These are phyloP conservation scores for Aristolochia contorta DNA, from an alignment of 164 flowering plant genomes.

Conservation along the genomic window DNA sequence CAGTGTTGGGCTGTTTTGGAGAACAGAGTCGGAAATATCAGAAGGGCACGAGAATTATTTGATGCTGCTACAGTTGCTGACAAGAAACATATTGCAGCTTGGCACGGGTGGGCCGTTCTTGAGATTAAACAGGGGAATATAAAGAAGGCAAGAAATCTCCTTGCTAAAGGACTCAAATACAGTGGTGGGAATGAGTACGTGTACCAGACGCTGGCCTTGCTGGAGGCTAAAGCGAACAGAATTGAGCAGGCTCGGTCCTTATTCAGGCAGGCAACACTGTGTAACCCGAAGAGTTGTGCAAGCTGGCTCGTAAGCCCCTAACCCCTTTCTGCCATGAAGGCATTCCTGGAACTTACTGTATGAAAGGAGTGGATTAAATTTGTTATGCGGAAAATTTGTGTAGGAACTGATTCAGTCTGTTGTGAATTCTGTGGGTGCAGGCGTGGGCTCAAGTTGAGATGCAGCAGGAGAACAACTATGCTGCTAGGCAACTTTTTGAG, in stretches of 20 bases:
- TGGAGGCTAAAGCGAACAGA: conserved; percentile 75
- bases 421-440: conserved; percentile 23
- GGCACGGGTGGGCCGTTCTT: conserved; percentile 98
- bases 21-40: conserved; percentile 63
- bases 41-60: conserved; percentile 79
- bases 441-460: conserved; percentile 94
- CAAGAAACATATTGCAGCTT: conserved; percentile 77
- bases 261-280: conserved; percentile 81
- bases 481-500: conserved; percentile 71
- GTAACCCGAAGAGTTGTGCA: conserved; percentile 91
- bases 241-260: conserved; percentile 73
- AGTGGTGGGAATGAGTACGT: conserved; percentile 85
- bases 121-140: conserved; percentile 85
- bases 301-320: conserved; percentile 87
- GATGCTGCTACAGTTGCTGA: conserved; percentile 98
- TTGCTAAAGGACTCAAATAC: conserved; percentile 70
- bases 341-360: not conserved
- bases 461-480: conserved; percentile 53
- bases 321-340: not conserved
- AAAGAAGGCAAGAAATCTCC: conserved; percentile 76
- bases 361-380: not conserved
- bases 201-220: conserved; percentile 83
- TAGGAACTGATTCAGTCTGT: not conserved
- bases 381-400: not conserved
- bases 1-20: conserved; percentile 99